Conservation (phyloP, 148 eudicot genomes). For the Spergularia bocconei region DNA sequence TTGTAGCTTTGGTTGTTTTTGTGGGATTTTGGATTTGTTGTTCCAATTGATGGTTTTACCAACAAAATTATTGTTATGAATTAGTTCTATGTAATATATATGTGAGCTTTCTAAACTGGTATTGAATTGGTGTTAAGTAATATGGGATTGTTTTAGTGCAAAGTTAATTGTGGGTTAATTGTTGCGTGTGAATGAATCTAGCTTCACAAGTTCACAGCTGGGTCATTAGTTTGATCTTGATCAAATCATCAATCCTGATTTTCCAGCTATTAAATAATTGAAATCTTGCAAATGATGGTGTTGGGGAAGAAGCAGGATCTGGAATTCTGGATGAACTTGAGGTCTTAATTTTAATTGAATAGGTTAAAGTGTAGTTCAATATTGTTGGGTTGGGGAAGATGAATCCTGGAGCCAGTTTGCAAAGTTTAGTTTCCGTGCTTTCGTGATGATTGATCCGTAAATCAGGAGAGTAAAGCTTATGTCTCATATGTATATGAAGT, state of each 20-base stretch:
- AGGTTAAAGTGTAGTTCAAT: background rate
- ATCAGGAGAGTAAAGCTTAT: background rate
- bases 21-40: background rate
- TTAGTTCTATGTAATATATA: background rate
- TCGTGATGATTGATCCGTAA: background rate
- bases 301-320: background rate
- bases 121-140: background rate
- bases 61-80: background rate
- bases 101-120: background rate
- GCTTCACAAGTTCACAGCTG: background rate
- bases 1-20: background rate
- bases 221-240: conserved; percentile 5
- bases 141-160: background rate
- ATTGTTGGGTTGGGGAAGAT: background rate
- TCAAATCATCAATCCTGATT: background rate
- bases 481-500: background rate
- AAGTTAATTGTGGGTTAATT: background rate
- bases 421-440: background rate
- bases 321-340: background rate
- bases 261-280: background rate
- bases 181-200: conserved; percentile 4
- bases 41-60: background rate
- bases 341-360: background rate
- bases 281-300: background rate
- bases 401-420: background rate